Conservation (phyloP, 257 asterid species). For the Coffea canephora region DNA sequence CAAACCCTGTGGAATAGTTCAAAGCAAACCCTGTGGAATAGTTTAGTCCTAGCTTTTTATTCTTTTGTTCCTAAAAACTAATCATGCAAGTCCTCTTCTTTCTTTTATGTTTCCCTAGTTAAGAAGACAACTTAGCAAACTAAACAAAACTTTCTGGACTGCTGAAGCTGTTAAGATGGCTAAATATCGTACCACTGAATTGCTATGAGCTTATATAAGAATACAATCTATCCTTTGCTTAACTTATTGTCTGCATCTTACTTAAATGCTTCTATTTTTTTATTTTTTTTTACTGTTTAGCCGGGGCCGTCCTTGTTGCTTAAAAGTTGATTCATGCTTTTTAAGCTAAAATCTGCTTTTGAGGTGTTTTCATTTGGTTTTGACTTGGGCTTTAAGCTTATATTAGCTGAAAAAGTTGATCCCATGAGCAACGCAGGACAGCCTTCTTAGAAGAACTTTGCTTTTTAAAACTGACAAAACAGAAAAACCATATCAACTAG, state of each 20-base stretch:
- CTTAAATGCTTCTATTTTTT: neutral
- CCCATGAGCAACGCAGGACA: neutral
- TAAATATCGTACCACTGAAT: neutral
- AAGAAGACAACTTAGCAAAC: neutral
- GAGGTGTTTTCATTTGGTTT: neutral
- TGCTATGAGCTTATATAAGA: neutral
- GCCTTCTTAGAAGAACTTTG: neutral
- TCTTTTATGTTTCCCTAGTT: neutral
- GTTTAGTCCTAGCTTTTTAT: neutral
- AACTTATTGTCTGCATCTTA: neutral
- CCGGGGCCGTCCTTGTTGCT: neutral
- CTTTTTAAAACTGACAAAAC: neutral
- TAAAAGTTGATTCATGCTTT: neutral
- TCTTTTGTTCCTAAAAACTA: neutral
- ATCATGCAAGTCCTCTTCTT: neutral
- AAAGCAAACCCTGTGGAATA: neutral
- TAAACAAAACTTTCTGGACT: neutral
- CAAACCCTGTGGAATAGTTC: neutral
- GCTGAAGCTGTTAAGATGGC: neutral
- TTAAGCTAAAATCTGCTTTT: neutral
- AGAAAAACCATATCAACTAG: neutral
- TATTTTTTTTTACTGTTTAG: neutral
- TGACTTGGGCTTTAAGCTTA: neutral
- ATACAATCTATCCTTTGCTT: neutral
- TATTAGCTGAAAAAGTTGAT: neutral